These are phyloP conservation scores for Infundibulicybe gibba DNA, from an alignment of 768 basidiomycete genomes.

Conservation along the genomic window DNA sequence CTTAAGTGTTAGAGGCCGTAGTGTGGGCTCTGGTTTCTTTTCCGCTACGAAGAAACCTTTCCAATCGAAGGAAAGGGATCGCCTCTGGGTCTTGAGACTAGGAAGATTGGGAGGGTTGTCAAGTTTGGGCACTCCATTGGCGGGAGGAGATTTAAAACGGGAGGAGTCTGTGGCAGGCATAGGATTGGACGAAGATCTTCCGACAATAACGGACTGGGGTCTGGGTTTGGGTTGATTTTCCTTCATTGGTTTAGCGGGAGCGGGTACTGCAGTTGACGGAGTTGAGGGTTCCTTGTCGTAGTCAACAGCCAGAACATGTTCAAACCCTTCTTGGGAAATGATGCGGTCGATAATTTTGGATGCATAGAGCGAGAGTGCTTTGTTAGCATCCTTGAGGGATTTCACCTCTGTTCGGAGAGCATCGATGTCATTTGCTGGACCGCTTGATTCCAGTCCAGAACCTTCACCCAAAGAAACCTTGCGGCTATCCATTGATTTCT, in stretches of 20 bases:
- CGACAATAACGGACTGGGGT: conserved; percentile 60
- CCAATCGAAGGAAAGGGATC: conserved; percentile 86
- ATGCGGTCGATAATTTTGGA: conserved; percentile 98
- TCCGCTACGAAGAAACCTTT: conserved; percentile 70
- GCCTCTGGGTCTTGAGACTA: conserved; percentile 49
- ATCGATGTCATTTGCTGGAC: conserved; percentile 58
- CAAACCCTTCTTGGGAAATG: conserved; percentile 94
- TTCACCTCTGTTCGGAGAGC: conserved; percentile 86
- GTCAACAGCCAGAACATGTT: conserved; percentile 93
- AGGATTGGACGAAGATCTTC: conserved; percentile 34
- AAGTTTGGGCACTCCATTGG: conserved; percentile 16
- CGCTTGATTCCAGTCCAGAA: conserved; percentile 38
- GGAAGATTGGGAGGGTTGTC: conserved; percentile 6
- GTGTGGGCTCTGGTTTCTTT: conserved; percentile 57
- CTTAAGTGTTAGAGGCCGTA: conserved; percentile 73
- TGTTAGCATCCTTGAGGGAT: conserved; percentile 91
- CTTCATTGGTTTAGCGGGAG: conserved; percentile 21
- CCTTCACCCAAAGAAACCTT: conserved; percentile 29
- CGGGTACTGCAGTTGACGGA: conserved; percentile 35
- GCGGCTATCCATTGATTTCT: conserved; percentile 38
- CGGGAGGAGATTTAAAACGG: conserved; percentile 16
- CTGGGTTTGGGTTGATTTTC: conserved; percentile 45
- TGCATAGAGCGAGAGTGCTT: conserved; percentile 91
- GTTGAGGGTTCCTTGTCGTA: conserved; percentile 64
- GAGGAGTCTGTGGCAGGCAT: conserved; percentile 19